Conservation (phyloP, 345 rosid species). For the Corymbia maculata region DNA sequence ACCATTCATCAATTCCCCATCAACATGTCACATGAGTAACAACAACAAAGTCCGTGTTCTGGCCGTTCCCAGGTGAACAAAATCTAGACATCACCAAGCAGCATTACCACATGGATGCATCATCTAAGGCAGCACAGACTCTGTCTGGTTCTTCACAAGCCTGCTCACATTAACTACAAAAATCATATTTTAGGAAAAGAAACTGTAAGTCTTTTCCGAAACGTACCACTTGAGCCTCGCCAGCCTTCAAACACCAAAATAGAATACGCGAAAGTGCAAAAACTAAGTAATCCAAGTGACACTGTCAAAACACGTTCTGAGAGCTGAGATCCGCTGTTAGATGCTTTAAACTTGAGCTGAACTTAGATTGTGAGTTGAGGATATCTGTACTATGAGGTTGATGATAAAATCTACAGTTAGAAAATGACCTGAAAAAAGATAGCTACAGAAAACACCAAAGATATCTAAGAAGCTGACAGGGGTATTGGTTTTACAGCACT, state of each 20-base stretch:
- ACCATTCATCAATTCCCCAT: background rate
- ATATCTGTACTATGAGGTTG: background rate
- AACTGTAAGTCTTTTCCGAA: background rate
- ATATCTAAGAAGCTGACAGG: conserved; percentile 37
- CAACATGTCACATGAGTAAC: background rate
- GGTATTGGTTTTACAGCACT: conserved; percentile 80
- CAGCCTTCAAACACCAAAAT: background rate
- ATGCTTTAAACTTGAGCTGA: background rate
- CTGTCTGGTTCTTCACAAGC: background rate
- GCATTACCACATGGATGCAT: background rate
- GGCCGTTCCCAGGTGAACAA: background rate
- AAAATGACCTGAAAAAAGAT: background rate
- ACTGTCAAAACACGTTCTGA: background rate
- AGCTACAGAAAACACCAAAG: background rate
- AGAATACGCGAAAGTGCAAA: background rate
- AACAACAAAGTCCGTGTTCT: background rate
- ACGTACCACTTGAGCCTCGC: background rate
- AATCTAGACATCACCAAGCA: background rate
- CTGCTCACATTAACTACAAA: background rate
- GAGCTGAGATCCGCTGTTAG: background rate
- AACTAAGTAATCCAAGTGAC: background rate
- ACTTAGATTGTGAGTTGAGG: background rate
- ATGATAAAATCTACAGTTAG: background rate
- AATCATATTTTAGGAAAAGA: background rate
- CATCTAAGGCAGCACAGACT: background rate